Evolutionary conservation across 1,284 basidiomycete species (phyloP), one percentile per base, ranked within the genome.

Genomic region (Acaromyces ingoldii): DNA sequence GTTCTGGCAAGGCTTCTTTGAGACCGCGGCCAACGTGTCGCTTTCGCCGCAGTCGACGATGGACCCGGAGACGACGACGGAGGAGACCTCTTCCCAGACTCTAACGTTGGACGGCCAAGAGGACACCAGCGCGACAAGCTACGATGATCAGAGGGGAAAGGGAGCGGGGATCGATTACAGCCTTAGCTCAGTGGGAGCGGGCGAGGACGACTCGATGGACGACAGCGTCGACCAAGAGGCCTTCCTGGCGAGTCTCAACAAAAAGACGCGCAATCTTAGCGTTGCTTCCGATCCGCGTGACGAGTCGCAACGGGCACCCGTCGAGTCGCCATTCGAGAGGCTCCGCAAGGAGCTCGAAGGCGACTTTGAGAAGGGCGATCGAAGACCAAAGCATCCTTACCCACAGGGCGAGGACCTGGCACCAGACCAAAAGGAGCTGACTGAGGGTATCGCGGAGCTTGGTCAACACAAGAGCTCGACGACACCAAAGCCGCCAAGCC

Each of bases 1-100:
- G 86, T 95, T 95, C 76, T 96, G 91, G 91, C 85, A 86, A n/a
- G 85, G 86, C 1, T 96, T 96, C 80, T 96, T 89, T 74, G 89
- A 92, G 70, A 83, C 86, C 62, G 89, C 90, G 4, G 90, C 91
- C 1, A 85, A 90, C 65, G 86, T 91, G 36, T 84, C 84, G 37
- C 85, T 91, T 22, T 6, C 22, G 9, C 26, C 48, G 37, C 37
- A 25, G 28, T n/a, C n/a, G 11, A 21, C 26, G 15, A 9, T 19
- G 26, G 15, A 15, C 21, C 9, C 19, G 6, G 15, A n/a, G 6
- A 22, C n/a, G 21, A 6, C n/a, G 21, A 5, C 9, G 6, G 36
- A 38, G 7, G 36, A 38, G 19, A 22, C 15, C 6, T 38, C 36
- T 6, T n/a, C n/a, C n/a, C n/a, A n/a, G n/a, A n/a, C n/a, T n/a